phyloP scores from a whole-genome alignment of 1,284 basidiomycete species.

The Xerocomus amazonicus region DNA sequence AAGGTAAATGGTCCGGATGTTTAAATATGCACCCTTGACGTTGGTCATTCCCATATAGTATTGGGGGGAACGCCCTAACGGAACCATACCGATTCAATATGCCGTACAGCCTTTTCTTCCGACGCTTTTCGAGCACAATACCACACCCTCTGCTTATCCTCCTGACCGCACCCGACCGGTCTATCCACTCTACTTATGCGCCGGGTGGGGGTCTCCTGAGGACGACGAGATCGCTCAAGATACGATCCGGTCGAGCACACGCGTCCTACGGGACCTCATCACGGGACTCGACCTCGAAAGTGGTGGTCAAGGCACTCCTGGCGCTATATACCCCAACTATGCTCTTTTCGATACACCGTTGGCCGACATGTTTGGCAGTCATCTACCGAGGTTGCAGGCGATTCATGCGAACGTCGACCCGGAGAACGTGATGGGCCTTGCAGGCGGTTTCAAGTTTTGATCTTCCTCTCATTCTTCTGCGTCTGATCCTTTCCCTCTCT shows the following conservation, averaged over 20 bases:
- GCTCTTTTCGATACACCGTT: too few relatives aligned
- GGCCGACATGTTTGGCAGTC: too few relatives aligned
- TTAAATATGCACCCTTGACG: not conserved
- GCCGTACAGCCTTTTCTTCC: constrained; percentile 41
- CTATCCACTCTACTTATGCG: constrained; percentile 49
- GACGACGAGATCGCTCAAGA: constrained; percentile 40
- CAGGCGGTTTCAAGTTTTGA: too few relatives aligned
- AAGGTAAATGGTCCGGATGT: constrained; percentile 7
- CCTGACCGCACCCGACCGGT: constrained; percentile 38
- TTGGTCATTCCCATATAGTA: constrained; percentile 5
- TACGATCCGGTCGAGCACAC: constrained; percentile 36
- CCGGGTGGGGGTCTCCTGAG: constrained; percentile 40
- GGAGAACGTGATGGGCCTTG: too few relatives aligned
- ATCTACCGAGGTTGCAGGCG: too few relatives aligned
- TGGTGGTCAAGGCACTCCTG: too few relatives aligned
- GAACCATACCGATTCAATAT: constrained; percentile 20
- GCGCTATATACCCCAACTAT: too few relatives aligned
- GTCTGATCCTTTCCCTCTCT: too few relatives aligned
- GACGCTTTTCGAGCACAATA: constrained; percentile 39
- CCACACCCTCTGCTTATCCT: constrained; percentile 44
- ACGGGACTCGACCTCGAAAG: not conserved
- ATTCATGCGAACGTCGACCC: too few relatives aligned
- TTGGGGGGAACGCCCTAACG: constrained; percentile 2
- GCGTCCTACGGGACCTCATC: not conserved
- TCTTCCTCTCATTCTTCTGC: too few relatives aligned